Evolutionary conservation across 352 stramenopile genomes (phyloP).

Genomic region (Aphanomyces euteiches): DNA sequence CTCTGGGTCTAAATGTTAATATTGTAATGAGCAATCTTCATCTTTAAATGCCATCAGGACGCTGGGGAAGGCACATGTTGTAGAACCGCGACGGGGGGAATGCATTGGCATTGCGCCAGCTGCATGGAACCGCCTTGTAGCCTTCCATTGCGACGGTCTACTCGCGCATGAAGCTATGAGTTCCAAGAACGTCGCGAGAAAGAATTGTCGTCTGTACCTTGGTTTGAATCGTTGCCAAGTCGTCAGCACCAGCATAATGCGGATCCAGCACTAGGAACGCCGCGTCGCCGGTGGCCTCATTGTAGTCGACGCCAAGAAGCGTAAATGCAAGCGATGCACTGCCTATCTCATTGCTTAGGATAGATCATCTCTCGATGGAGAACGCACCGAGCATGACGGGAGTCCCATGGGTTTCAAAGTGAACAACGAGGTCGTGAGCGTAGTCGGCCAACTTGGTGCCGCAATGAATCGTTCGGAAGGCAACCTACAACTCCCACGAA

Average conservation of each 20-base stretch:
- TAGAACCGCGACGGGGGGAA: slow-evolving; percentile 70
- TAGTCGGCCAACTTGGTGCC: slow-evolving; percentile 55
- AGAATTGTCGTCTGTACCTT: slow-evolving; percentile 32
- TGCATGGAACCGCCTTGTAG: slow-evolving; percentile 68
- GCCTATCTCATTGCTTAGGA: slow-evolving; percentile 30
- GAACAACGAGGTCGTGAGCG: slow-evolving; percentile 59
- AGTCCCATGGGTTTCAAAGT: slow-evolving; percentile 74
- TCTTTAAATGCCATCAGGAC: slow-evolving; percentile 33
- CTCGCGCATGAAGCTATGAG: neutral
- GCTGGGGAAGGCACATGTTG: slow-evolving; percentile 72
- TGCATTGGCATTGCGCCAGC: slow-evolving; percentile 55
- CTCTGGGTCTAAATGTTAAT: slow-evolving; percentile 52
- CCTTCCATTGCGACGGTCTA: slow-evolving; percentile 50
- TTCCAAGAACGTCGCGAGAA: neutral
- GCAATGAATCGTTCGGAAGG: slow-evolving; percentile 64
- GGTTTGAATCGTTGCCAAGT: slow-evolving; percentile 61
- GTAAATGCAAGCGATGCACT: slow-evolving; percentile 79
- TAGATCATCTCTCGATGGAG: neutral
- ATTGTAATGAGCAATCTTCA: neutral
- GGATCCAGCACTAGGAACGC: slow-evolving; percentile 80
- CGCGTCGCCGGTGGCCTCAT: slow-evolving; percentile 51
- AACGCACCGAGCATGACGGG: slow-evolving; percentile 72
- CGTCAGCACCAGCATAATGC: slow-evolving; percentile 71
- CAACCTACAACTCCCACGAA: slow-evolving; percentile 22
- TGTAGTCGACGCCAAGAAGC: slow-evolving; percentile 71